phyloP scores from a whole-genome alignment of 192 early-diverging fungal genomes.

The Helicostylum pulchrum region DNA sequence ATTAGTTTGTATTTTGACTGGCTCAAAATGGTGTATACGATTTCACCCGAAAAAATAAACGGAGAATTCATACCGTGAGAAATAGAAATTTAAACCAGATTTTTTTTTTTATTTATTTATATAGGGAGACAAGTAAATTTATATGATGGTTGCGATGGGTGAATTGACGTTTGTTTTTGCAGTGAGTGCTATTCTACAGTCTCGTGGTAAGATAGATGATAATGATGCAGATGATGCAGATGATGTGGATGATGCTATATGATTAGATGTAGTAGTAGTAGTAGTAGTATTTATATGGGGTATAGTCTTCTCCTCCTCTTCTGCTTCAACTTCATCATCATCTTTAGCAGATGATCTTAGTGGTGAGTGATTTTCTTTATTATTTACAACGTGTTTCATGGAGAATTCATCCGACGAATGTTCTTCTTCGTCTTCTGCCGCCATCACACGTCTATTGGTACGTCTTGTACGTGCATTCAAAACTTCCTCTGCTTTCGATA shows the following conservation, averaged over 20 bases:
- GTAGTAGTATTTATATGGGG: no score
- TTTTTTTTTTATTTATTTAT: no score
- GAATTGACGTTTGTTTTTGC: conserved; percentile 1
- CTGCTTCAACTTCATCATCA: background rate
- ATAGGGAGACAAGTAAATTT: background rate
- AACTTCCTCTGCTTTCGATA: conserved; percentile 25
- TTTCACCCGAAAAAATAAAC: no score
- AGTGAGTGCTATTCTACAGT: conserved; percentile 8
- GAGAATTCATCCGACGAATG: background rate
- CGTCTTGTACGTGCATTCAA: conserved; percentile 22
- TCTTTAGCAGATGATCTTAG: conserved; percentile 11
- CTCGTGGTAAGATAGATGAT: background rate
- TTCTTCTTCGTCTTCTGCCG: conserved; percentile 28
- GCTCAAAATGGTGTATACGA: no score
- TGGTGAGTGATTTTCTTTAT: conserved; percentile 6
- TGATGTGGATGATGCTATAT: background rate
- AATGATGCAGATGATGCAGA: background rate
- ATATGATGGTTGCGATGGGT: background rate
- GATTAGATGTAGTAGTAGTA: no score
- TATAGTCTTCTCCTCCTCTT: background rate
- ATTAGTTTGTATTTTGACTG: no score
- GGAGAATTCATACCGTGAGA: no score
- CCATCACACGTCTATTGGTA: conserved; percentile 29
- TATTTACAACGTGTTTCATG: background rate
- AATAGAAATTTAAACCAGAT: no score